A percentile compares a stretch with the other conserved stretches of the same genome.
phyloP scores from a whole-genome alignment of 306 rosid genomes.

The Rubus parviflorus region DNA sequence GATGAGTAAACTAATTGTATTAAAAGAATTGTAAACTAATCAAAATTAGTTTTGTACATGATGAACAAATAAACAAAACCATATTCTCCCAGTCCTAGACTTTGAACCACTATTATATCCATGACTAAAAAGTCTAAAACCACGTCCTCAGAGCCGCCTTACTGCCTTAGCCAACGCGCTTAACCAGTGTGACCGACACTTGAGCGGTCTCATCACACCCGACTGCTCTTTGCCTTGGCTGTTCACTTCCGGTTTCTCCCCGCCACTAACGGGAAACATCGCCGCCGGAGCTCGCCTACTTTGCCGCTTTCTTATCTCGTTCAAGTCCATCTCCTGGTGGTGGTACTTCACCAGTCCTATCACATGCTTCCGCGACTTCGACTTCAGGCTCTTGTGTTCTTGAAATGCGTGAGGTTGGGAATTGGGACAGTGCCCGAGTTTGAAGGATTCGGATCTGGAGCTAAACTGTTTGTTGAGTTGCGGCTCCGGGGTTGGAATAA shows the following conservation, averaged over 20 bases:
- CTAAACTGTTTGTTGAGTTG: background rate
- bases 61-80: too few relatives aligned
- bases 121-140: too few relatives aligned
- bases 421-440: background rate
- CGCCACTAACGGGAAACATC: slow-evolving; percentile 29
- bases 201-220: slow-evolving; percentile 26
- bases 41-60: too few relatives aligned
- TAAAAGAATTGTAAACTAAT: too few relatives aligned
- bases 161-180: slow-evolving; percentile 26
- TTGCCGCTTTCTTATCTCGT: slow-evolving; percentile 45
- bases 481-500: background rate
- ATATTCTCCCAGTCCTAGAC: too few relatives aligned
- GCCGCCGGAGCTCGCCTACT: slow-evolving; percentile 23
- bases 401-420: background rate
- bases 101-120: too few relatives aligned
- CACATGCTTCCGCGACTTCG: slow-evolving; percentile 27
- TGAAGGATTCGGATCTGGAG: slow-evolving; percentile 23
- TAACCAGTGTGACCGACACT: slow-evolving; percentile 28
- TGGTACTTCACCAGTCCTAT: slow-evolving; percentile 39
- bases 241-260: slow-evolving; percentile 5
- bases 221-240: slow-evolving; percentile 22
- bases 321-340: slow-evolving; percentile 42
- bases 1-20: too few relatives aligned
- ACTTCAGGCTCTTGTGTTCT: background rate
- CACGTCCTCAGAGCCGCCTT: slow-evolving; percentile 7